A percentile compares a stretch with the other conserved stretches of the same genome.
These are phyloP conservation scores for Phytophthora citrophthora DNA, from an alignment of 352 stramenopile species.

Conservation along the genomic window DNA sequence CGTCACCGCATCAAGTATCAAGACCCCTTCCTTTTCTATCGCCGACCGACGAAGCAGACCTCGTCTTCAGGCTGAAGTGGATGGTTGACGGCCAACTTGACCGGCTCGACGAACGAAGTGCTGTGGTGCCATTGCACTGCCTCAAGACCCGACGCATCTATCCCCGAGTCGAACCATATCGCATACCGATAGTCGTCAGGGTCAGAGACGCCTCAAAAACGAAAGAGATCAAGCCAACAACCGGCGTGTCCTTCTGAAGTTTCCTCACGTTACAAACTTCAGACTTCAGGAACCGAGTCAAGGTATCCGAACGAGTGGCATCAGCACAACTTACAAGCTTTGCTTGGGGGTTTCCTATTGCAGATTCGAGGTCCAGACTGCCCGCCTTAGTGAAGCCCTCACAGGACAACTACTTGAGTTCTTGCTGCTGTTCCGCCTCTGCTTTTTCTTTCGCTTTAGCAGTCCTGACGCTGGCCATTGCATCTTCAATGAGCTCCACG, in stretches of 20 bases:
- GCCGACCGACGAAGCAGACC: constrained; percentile 12
- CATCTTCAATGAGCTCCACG: constrained; percentile 28
- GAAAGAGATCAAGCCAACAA: constrained; percentile 15
- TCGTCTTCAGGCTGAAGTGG: not conserved
- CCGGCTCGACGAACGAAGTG: not conserved
- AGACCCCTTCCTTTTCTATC: constrained; percentile 26
- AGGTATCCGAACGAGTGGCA: not conserved
- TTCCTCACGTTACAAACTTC: constrained; percentile 29
- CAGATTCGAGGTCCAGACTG: not conserved
- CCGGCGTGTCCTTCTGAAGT: not conserved
- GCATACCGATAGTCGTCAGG: constrained; percentile 28
- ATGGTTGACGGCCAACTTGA: not conserved
- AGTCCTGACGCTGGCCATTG: constrained; percentile 21
- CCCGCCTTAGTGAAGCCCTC: constrained; percentile 10
- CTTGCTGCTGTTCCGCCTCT: constrained; percentile 12
- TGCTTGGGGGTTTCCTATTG: no score
- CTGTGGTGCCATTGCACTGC: constrained; percentile 11
- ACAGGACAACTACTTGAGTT: constrained; percentile 5
- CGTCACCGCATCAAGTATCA: constrained; percentile 16
- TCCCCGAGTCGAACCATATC: constrained; percentile 15
- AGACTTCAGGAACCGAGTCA: constrained; percentile 7
- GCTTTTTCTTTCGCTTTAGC: constrained; percentile 18
- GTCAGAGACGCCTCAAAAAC: constrained; percentile 11
- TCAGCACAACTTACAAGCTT: no score
- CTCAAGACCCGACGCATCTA: constrained; percentile 23